A percentile compares a stretch with the other conserved stretches of the same genome.
phyloP scores from a whole-genome alignment of 2,329 filamentous ascomycete genomes.

The Cryphonectria parasitica region DNA sequence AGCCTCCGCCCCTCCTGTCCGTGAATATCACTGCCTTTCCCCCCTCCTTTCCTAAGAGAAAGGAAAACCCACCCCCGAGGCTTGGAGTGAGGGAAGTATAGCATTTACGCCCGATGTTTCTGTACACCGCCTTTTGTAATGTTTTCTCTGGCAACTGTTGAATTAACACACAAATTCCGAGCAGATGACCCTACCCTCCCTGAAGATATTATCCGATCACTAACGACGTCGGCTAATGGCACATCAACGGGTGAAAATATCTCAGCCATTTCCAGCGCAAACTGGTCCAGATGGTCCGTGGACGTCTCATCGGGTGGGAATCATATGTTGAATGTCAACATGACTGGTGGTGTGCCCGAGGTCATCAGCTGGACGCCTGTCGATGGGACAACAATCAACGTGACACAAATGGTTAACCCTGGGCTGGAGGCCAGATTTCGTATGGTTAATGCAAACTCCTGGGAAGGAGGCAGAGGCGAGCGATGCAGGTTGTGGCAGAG shows the following conservation, averaged over 20 bases:
- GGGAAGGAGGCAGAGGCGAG: conserved; percentile 47
- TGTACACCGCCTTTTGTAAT: neutral
- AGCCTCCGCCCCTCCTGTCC: neutral
- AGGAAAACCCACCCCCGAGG: too few relatives aligned
- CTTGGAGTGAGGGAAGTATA: too few relatives aligned
- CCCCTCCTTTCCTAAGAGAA: too few relatives aligned
- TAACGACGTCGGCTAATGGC: conserved; percentile 6
- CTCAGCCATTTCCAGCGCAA: conserved; percentile 13
- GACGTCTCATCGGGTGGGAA: neutral
- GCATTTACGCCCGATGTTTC: neutral
- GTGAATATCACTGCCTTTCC: too few relatives aligned
- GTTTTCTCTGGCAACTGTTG: neutral
- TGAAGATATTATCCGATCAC: neutral
- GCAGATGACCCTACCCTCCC: conserved; percentile 40
- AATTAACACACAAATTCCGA: neutral
- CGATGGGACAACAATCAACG: conserved; percentile 37
- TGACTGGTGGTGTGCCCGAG: conserved; percentile 30
- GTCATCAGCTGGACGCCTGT: conserved; percentile 14
- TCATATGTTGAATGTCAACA: conserved; percentile 33
- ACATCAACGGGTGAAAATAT: conserved; percentile 22
- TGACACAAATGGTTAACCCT: conserved; percentile 16
- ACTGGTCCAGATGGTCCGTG: conserved; percentile 27
- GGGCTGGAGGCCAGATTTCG: conserved; percentile 34
- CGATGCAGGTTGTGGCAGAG: conserved; percentile 47
- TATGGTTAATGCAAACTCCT: conserved; percentile 45